Percentiles rank a stretch among this genome's conserved stretches.
Evolutionary conservation across 768 basidiomycete genomes (phyloP).

Genomic region (Boletus subparvulus): DNA sequence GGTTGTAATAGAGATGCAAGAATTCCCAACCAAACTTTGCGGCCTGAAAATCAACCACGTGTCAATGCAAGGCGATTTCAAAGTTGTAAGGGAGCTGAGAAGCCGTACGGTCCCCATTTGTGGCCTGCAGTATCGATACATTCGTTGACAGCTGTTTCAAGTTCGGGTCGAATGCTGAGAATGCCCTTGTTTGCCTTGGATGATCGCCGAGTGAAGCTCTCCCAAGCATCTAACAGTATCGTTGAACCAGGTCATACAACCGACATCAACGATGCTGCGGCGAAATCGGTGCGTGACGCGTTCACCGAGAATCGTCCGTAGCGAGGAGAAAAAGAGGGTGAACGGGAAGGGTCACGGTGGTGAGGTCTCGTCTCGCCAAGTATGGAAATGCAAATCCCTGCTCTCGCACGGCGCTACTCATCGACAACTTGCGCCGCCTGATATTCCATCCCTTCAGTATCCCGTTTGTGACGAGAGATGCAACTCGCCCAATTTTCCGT

Average conservation of each 20-base stretch:
- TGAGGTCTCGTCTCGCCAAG: too few species aligned
- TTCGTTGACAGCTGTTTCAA: constrained; percentile 83
- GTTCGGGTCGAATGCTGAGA: constrained; percentile 80
- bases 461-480: too few species aligned
- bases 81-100: constrained; percentile 44
- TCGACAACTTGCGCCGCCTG: too few species aligned
- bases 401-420: too few species aligned
- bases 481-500: too few species aligned
- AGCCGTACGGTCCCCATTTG: constrained; percentile 84
- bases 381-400: too few species aligned
- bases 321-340: too few species aligned
- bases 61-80: neutral
- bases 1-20: constrained; percentile 66
- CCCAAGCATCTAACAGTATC: constrained; percentile 90
- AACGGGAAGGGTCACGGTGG: too few species aligned
- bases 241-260: constrained; percentile 93
- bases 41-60: constrained; percentile 50
- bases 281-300: neutral
- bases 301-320: constrained; percentile 34
- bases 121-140: constrained; percentile 92
- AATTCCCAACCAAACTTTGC: constrained; percentile 96
- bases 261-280: constrained; percentile 70
- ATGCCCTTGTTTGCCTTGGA: constrained; percentile 95
- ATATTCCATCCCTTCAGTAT: too few species aligned
- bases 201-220: constrained; percentile 77